Conservation (phyloP, 2,329 filamentous ascomycete species). For the Ascocoryne sarcoides region DNA sequence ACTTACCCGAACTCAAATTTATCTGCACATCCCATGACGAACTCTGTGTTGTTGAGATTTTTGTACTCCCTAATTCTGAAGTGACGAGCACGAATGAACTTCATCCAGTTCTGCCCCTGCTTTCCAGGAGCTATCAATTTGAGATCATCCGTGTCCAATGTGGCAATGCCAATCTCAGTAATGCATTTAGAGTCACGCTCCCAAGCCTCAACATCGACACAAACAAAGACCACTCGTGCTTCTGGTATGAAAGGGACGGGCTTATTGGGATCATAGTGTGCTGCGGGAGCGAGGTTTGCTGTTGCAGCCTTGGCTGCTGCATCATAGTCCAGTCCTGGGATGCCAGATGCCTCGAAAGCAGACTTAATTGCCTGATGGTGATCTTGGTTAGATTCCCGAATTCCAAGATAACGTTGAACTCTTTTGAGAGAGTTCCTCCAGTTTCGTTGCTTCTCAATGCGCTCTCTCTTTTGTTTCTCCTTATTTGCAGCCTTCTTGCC, state of each 20-base stretch:
- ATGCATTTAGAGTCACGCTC: constrained; percentile 58
- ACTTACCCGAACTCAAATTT: constrained; percentile 66
- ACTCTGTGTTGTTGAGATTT: constrained; percentile 57
- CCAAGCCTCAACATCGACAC: constrained; percentile 74
- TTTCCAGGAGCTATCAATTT: constrained; percentile 47
- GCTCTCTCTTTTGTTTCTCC: constrained; percentile 40
- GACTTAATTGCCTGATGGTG: constrained; percentile 12
- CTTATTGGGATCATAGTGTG: constrained; percentile 36
- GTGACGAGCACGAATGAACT: constrained; percentile 60
- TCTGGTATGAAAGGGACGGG: constrained; percentile 40
- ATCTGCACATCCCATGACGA: constrained; percentile 64
- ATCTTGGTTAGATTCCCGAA: constrained; percentile 36
- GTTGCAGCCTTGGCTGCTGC: constrained; percentile 22
- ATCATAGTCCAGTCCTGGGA: constrained; percentile 16
- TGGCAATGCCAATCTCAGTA: constrained; percentile 80
- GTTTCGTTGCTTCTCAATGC: constrained; percentile 39
- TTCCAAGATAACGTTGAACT: constrained; percentile 61
- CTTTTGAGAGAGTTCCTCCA: constrained; percentile 51
- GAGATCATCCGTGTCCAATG: constrained; percentile 61
- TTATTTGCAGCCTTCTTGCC: constrained; percentile 36
- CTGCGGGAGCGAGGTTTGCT: constrained; percentile 19
- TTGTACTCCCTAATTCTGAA: constrained; percentile 65
- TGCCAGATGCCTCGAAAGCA: constrained; percentile 19
- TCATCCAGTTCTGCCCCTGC: constrained; percentile 57
- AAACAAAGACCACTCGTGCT: constrained; percentile 58